Evolutionary conservation across 139 green algal genomes (phyloP).

Genomic region (Picochlorum sp.): DNA sequence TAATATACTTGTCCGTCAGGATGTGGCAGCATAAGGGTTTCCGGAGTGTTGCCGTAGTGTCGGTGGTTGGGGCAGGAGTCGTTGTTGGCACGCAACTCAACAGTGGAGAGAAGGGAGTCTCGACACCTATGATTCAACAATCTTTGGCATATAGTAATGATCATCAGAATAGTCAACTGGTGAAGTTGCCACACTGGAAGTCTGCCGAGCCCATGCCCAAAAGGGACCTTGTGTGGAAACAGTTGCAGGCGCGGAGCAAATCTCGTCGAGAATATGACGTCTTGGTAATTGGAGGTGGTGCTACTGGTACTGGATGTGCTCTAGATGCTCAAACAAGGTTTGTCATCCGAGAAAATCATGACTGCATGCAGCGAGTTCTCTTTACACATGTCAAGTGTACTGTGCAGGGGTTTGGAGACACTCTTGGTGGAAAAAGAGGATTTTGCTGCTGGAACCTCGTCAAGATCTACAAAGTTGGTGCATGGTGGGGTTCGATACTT

Average conservation of each 20-base stretch:
- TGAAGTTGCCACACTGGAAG: not conserved
- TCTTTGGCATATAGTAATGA: not conserved
- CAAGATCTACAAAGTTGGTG: constrained; percentile 91
- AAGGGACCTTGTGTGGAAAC: not conserved
- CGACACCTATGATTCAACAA: not conserved
- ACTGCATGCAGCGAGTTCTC: not conserved
- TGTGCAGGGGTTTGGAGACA: constrained; percentile 53
- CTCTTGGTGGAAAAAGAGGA: constrained; percentile 90
- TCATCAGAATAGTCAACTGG: not conserved
- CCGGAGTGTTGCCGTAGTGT: no score
- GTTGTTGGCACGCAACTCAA: no score
- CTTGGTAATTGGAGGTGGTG: constrained; percentile 88
- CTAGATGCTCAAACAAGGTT: constrained; percentile 84
- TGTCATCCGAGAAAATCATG: not conserved
- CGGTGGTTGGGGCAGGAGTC: no score
- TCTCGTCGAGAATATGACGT: constrained; percentile 54
- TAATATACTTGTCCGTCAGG: no score
- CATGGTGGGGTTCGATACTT: constrained; percentile 96
- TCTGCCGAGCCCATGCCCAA: not conserved
- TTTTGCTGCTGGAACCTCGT: constrained; percentile 85
- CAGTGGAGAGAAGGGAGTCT: no score
- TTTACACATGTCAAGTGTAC: not conserved
- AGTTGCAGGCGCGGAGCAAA: not conserved
- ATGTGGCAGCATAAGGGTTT: no score
- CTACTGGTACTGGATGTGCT: constrained; percentile 86